Conservation (phyloP, 2,329 filamentous ascomycete genomes). For the Calonectria henricotiae region DNA sequence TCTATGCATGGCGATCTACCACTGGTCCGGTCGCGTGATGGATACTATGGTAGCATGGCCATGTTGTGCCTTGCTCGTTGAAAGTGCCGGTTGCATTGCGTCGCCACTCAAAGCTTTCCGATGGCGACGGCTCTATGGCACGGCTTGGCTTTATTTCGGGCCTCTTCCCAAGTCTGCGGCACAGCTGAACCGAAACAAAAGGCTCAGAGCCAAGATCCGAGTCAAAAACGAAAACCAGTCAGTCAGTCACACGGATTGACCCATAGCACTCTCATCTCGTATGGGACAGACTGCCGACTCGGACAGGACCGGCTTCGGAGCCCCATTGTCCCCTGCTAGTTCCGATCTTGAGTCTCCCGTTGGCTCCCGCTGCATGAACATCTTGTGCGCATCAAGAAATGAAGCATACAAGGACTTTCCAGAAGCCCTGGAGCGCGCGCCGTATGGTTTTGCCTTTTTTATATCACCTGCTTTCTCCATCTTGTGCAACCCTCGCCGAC, state of each 20-base stretch:
- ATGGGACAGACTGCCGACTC: conserved; percentile 7
- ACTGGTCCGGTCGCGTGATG: not conserved
- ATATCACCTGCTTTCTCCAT: not conserved
- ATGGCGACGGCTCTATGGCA: not conserved
- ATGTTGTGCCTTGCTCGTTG: not conserved
- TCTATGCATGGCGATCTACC: conserved; percentile 5
- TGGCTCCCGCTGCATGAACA: conserved; percentile 12
- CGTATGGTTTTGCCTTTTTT: not conserved
- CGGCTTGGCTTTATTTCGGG: not conserved
- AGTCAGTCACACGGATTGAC: conserved; percentile 6
- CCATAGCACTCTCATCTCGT: conserved; percentile 11
- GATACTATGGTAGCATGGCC: not conserved
- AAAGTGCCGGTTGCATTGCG: too few relatives aligned
- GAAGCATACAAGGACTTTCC: not conserved
- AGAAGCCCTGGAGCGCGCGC: not conserved
- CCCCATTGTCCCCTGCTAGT: conserved; percentile 14
- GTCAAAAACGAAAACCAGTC: not conserved
- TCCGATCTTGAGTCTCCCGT: conserved; percentile 9
- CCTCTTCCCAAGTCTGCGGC: not conserved
- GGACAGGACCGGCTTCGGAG: conserved; percentile 25
- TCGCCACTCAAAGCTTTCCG: not conserved
- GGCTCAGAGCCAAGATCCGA: conserved; percentile 1
- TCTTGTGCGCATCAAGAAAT: not conserved
- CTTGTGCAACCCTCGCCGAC: conserved; percentile 4
- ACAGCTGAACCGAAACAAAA: not conserved